Base-by-base conservation (phyloP, 768 basidiomycete species). In the Lentinus brumalis region DNA sequence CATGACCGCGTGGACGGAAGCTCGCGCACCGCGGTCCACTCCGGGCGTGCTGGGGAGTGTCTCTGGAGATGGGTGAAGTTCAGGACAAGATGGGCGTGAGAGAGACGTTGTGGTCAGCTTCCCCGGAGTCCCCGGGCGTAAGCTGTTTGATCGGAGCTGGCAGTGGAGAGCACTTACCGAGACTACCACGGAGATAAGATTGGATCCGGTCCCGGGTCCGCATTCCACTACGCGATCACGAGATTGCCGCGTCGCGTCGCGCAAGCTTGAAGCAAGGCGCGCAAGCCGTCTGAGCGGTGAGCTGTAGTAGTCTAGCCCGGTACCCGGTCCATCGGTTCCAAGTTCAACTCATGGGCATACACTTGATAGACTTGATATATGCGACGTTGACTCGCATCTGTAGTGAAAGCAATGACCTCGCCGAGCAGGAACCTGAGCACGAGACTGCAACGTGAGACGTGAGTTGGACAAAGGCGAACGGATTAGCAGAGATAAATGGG, bases 271-370 rank as follows among this genome's bases (percentile, higher is more conserved):
- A 11, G 45, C 9, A 18, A n/a, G 45, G 45, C 45, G 16, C 9
- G 16, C 18, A 46, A 21, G 16, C 16, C 18, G 30, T 49, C 56
- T 50, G 26, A 59, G 50, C 75, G 16, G 14, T 11, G 55, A 57
- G 21, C 21, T 26, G 21, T 26, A 26, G 21, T 26, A 26, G 21
- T 26, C 21, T 26, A 26, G 21, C 21, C 21, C 21, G 21, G 21
- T 26, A 26, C 21, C 21, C 21, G 21, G 21, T 26, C 21, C 21
- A 26, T 26, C 21, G 21, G 21, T 26, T 26, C 21, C 21, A 26
- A 26, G 21, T 26, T 26, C 21, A 26, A 26, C 21, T 26, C 21
- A 26, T 26, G 21, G 21, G 21, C 21, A 26, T 26, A 26, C 21
- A 26, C 21, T 26, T 26, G 21, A 26, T 26, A 26, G 21, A 26